These are phyloP conservation scores for Leccinum uliginosum DNA, from an alignment of 768 basidiomycete species.

Conservation along the genomic window DNA sequence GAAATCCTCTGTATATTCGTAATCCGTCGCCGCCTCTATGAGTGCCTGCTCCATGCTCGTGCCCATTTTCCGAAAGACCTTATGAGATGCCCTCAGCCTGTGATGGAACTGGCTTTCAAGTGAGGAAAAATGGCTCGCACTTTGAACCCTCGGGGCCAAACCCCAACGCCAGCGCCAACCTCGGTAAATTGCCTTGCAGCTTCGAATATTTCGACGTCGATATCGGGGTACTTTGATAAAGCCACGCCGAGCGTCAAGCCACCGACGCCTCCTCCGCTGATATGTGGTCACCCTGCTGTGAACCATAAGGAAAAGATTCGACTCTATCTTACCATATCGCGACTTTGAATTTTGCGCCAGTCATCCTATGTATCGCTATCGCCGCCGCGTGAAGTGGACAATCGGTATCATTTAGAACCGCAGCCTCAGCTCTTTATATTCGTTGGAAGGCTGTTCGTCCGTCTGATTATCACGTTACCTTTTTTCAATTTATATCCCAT, in stretches of 20 bases:
- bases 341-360: background rate
- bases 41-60: constrained; percentile 13
- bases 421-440: background rate
- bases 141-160: constrained; percentile 35
- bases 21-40: constrained; percentile 16
- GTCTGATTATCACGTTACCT: background rate
- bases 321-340: background rate
- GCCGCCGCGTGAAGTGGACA: background rate
- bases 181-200: constrained; percentile 47
- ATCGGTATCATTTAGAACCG: background rate
- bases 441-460: background rate
- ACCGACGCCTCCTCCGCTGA: constrained; percentile 40
- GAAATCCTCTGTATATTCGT: constrained; percentile 19
- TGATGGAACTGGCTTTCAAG: background rate
- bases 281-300: background rate
- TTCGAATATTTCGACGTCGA: constrained; percentile 57
- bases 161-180: constrained; percentile 55
- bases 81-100: background rate
- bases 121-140: constrained; percentile 7
- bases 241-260: constrained; percentile 37
- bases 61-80: constrained; percentile 25
- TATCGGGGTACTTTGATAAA: constrained; percentile 41
- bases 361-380: background rate
- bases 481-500: too few species aligned
- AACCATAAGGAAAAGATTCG: background rate